Evolutionary conservation across 192 early-diverging fungal species (phyloP), one percentile per base, ranked within the genome.

Genomic region (Backusella tuberculispora): DNA sequence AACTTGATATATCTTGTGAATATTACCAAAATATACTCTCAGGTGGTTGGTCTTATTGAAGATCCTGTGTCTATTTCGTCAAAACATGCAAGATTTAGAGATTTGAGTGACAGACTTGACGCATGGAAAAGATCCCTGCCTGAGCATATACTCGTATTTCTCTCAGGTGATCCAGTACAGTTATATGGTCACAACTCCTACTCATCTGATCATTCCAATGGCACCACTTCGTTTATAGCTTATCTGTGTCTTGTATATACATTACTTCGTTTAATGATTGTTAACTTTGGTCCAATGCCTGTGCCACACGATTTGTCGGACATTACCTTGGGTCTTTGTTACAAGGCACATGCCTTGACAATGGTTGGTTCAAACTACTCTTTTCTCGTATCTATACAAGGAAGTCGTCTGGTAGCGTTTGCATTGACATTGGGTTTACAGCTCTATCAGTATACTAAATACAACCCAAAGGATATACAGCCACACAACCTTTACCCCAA

Each of bases 1-100:
- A 41, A 72, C 38, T 24, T 72, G n/a, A 29, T 63, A 12, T 38
- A 72, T 17, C 21, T 72, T 17, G 21, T 53, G 40, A 72, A 72
- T 21, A 72, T 72, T 7, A 29, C 40, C 14, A n/a, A 12, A 0
- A 24, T 72, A 12, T 72, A 42, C 42, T 72, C 71, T 5, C 53
- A 60, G 19, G 44, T 53, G 6, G 12, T 63, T 5, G 7, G 8
- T 67, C 42, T 67, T 41, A 67, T 67, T 40, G 38, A 67, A 21
- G 66, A 67, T 19, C 3, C 66, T 43, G 66, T 43, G 17, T 17
- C 66, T 19, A 24, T 17, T 40, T 21, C 29, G 40, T 67, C 66
- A 40, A 43, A 21, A n/a, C 37, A 67, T 67, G 38, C 66, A 41
- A 67, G 37, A 12, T 67, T 67, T 9, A 43, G 38, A 40, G 37